phyloP scores from a whole-genome alignment of 1,284 basidiomycete genomes.

The Cryptococcus sp. region DNA sequence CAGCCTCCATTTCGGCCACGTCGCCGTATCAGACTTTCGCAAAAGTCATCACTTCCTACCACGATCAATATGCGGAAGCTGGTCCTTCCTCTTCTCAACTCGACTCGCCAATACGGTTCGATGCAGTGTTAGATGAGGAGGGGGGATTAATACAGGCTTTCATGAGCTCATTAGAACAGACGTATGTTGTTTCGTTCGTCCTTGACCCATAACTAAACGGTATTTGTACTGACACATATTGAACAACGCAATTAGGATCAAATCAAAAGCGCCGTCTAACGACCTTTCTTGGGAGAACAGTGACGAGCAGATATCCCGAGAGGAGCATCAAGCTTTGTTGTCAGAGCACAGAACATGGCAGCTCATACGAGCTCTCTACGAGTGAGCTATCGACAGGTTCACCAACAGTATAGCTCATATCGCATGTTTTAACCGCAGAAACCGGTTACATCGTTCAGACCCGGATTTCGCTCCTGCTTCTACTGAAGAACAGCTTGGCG shows the following conservation, averaged over 20 bases:
- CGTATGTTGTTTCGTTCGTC: slow-evolving; percentile 23
- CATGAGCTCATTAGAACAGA: slow-evolving; percentile 36
- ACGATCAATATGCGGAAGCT: slow-evolving; percentile 41
- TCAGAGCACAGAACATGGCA: slow-evolving; percentile 51
- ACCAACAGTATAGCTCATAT: background rate
- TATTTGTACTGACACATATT: background rate
- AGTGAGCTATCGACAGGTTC: slow-evolving; percentile 24
- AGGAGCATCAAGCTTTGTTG: slow-evolving; percentile 38
- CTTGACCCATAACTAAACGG: background rate
- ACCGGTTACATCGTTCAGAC: slow-evolving; percentile 35
- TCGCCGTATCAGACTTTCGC: slow-evolving; percentile 41
- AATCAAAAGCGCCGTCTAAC: slow-evolving; percentile 16
- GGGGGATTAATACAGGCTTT: slow-evolving; percentile 37
- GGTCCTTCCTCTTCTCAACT: slow-evolving; percentile 45
- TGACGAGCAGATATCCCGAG: slow-evolving; percentile 31
- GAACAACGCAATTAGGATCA: slow-evolving; percentile 15
- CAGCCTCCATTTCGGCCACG: too few relatives aligned
- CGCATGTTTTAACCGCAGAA: slow-evolving; percentile 21
- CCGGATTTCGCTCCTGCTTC: slow-evolving; percentile 32
- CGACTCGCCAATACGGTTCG: slow-evolving; percentile 39
- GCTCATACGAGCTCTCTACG: slow-evolving; percentile 42
- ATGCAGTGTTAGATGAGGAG: slow-evolving; percentile 44
- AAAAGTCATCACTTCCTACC: slow-evolving; percentile 40
- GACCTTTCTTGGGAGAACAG: slow-evolving; percentile 19
- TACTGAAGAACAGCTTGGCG: slow-evolving; percentile 26